Percentiles rank a stretch among this genome's conserved stretches.
Conservation (phyloP, 768 basidiomycete species). For the Fistulinella prunicolor region DNA sequence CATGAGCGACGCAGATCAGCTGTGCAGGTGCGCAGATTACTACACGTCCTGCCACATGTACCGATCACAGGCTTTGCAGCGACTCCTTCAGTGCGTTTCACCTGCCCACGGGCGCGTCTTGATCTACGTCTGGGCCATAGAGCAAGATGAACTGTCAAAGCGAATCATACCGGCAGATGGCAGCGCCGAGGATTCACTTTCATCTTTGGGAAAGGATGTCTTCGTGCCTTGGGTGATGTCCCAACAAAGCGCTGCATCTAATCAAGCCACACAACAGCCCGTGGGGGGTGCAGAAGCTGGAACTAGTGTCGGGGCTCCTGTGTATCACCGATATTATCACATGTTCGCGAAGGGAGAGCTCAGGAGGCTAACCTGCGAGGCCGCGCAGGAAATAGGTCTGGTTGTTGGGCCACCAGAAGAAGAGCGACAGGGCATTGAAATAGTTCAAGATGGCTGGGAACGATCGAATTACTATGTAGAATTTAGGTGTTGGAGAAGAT, state of each 20-base stretch:
- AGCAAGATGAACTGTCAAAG: conserved; percentile 86
- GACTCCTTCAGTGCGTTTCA: conserved; percentile 63
- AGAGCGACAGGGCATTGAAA: conserved; percentile 50
- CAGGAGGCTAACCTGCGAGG: conserved; percentile 52
- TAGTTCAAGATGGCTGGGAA: conserved; percentile 80
- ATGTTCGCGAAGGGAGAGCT: conserved; percentile 89
- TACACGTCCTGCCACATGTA: background rate
- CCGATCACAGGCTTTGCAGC: conserved; percentile 35
- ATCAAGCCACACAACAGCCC: conserved; percentile 11
- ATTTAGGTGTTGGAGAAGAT: conserved; percentile 56
- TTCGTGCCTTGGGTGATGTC: conserved; percentile 86
- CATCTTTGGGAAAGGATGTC: conserved; percentile 64
- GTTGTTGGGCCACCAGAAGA: conserved; percentile 40
- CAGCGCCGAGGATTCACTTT: background rate
- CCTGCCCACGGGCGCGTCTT: conserved; percentile 72
- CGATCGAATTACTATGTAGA: conserved; percentile 88
- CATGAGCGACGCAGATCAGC: conserved; percentile 65
- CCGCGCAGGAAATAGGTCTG: conserved; percentile 58
- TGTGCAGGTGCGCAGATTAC: conserved; percentile 54
- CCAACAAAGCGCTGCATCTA: conserved; percentile 27
- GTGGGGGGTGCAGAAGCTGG: background rate
- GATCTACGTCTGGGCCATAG: conserved; percentile 96
- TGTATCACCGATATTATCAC: conserved; percentile 93
- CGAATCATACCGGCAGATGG: conserved; percentile 49
- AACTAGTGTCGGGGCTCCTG: conserved; percentile 23